Evolutionary conservation across 2,329 filamentous ascomycete genomes (phyloP).

Genomic region (Ophiostoma tasmaniense): DNA sequence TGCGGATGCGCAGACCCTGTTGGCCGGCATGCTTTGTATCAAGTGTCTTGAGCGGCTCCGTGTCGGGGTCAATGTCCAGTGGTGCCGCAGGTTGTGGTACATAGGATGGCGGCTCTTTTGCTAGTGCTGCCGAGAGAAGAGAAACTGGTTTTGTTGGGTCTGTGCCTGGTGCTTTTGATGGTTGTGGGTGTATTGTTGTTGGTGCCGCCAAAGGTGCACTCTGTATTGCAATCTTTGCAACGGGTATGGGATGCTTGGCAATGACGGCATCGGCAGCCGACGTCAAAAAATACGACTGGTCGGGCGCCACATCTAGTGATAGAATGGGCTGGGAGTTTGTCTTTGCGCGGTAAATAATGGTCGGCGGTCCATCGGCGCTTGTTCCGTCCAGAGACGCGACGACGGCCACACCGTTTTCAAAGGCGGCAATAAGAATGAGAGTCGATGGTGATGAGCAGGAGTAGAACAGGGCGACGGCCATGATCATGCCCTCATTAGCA

Average conservation of each 20-base stretch:
- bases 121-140: conserved; percentile 27
- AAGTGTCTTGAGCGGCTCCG: conserved; percentile 48
- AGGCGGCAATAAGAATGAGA: conserved; percentile 61
- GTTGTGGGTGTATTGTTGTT: not conserved
- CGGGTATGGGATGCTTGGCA: conserved; percentile 62
- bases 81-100: not conserved
- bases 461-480: conserved; percentile 63
- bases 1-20: conserved; percentile 67
- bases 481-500: conserved; percentile 69
- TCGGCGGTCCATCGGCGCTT: conserved; percentile 32
- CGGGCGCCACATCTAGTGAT: conserved; percentile 53
- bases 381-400: conserved; percentile 48
- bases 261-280: conserved; percentile 75
- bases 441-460: conserved; percentile 25
- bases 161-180: not conserved
- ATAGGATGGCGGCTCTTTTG: conserved; percentile 9
- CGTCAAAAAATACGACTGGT: conserved; percentile 57
- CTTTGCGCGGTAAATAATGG: conserved; percentile 52
- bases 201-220: not conserved
- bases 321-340: conserved; percentile 74
- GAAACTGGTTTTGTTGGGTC: conserved; percentile 19
- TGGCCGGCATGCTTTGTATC: conserved; percentile 88
- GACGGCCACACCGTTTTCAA: conserved; percentile 73
- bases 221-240: not conserved
- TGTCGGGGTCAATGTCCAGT: conserved; percentile 22